Evolutionary conservation across 768 basidiomycete genomes (phyloP).

Genomic region (Termitomyces sp.): DNA sequence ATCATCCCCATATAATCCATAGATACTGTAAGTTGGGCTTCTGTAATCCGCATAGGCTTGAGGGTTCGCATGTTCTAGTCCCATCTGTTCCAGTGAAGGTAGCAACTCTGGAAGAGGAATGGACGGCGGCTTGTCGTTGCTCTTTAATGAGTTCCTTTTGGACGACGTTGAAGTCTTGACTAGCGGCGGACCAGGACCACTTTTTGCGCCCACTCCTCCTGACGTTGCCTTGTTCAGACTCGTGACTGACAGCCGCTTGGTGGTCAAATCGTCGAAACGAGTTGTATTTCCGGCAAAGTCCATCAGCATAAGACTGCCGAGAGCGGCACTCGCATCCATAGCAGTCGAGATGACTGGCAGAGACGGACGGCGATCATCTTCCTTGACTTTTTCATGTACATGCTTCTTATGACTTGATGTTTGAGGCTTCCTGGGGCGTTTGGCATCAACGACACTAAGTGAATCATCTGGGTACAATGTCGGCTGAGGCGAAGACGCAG

Average conservation of each 20-base stretch:
- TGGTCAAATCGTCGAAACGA: constrained; percentile 2
- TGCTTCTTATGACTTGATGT: constrained; percentile 9
- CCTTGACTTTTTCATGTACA: constrained; percentile 9
- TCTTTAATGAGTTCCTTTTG: constrained; percentile 15
- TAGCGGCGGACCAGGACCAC: background rate
- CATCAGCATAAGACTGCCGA: constrained; percentile 60
- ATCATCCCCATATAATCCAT: constrained; percentile 63
- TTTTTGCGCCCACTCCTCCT: background rate
- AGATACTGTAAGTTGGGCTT: constrained; percentile 82
- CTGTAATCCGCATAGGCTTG: constrained; percentile 62
- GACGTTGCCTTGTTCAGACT: constrained; percentile 27
- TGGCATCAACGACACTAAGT: constrained; percentile 49
- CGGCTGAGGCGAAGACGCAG: constrained; percentile 46
- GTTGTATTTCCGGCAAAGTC: constrained; percentile 33
- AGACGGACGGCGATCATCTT: constrained; percentile 17
- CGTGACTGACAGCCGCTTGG: constrained; percentile 9
- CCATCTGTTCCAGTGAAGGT: constrained; percentile 77
- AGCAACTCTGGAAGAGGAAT: constrained; percentile 77
- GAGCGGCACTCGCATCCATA: constrained; percentile 38
- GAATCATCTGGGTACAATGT: constrained; percentile 73
- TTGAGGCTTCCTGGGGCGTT: constrained; percentile 10
- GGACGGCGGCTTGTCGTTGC: constrained; percentile 62
- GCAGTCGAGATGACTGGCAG: constrained; percentile 19
- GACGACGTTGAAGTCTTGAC: background rate
- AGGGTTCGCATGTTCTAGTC: constrained; percentile 54